Base-by-base conservation (phyloP, 106 monocot species). In the Dioscorea zingiberensis region DNA sequence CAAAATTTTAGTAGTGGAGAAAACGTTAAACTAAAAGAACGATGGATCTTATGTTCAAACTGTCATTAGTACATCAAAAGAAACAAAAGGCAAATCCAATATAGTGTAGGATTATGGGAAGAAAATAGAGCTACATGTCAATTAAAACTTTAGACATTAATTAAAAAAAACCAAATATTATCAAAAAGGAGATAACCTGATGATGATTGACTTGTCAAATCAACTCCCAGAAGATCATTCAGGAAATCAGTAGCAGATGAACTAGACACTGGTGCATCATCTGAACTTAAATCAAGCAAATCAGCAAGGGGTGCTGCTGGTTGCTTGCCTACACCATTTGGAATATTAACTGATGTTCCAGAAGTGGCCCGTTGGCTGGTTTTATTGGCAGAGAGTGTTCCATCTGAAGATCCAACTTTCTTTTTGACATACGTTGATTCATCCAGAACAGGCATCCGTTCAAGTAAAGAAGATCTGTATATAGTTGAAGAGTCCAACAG, bases 281-380 rank as follows among this genome's bases (percentile, higher is more conserved):
- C 93, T 59, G 92, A 83, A 55, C 75, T 84, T 23, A 99, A 86
- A 76, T 99, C 98, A 70, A 99, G 88, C 48, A 99, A 78, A 78
- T 90, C 88, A 1, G 78, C 76, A 11, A 94, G 60, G 21, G 86
- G 81, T 71, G 84, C 76, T 49, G 86, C 62, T 19, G 82, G 77
- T 44, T 81, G 76, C 55, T 93, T 93, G 14, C 73, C 75, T 29
- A 93, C 89, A 61, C 98, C 98, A 84, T 99, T 99, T 44, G 93
- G 89, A 68, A 93, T 70, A 69, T 80, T 93, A 59, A 84, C 55
- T 47, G 85, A 64, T 65, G 71, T 51, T 67, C 64, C 83, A 77
- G 76, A 70, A 58, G 73, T 16, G 25, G 67, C 25, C 27, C 86
- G 3, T 28, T 44, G 74, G 57, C 62, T 69, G 28, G 81, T 12